These are phyloP conservation scores for Aspergillus hancockii DNA, from an alignment of 495 filamentous ascomycete species.

Conservation along the genomic window DNA sequence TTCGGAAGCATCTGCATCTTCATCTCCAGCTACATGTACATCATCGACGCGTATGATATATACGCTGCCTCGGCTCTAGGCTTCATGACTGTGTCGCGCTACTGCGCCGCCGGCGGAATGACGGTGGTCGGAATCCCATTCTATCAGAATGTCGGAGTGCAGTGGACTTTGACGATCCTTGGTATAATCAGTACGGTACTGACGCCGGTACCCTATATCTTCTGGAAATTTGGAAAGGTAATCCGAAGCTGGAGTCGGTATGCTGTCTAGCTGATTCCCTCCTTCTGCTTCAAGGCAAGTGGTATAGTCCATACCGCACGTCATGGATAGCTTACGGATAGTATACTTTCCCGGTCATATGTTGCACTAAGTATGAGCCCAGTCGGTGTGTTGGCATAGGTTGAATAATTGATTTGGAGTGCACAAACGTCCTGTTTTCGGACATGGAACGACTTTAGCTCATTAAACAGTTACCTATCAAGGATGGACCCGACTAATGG, in stretches of 20 bases:
- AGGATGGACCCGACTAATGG: no score
- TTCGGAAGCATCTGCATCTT: constrained; percentile 53
- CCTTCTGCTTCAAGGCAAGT: no score
- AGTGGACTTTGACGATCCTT: constrained; percentile 57
- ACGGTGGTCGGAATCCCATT: constrained; percentile 48
- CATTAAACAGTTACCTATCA: no score
- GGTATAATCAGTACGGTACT: constrained; percentile 47
- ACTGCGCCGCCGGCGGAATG: constrained; percentile 50
- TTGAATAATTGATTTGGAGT: no score
- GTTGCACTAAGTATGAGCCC: no score
- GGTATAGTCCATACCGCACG: no score
- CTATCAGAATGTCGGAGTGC: constrained; percentile 53
- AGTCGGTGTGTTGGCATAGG: no score
- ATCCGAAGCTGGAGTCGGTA: constrained; percentile 50
- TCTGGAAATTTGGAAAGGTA: constrained; percentile 49
- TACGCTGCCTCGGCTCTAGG: constrained; percentile 44
- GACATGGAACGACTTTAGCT: no score
- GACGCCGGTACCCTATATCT: constrained; percentile 53
- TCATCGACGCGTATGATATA: constrained; percentile 53
- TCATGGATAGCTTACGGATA: no score
- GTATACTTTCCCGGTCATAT: no score
- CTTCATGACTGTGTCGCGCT: constrained; percentile 50
- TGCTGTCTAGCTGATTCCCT: no score
- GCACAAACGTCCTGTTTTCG: no score
- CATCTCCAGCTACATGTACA: constrained; percentile 52